A percentile compares a stretch with the other conserved stretches of the same genome.
Conservation (phyloP, 2,329 filamentous ascomycete species). For the Xylaria sp. region DNA sequence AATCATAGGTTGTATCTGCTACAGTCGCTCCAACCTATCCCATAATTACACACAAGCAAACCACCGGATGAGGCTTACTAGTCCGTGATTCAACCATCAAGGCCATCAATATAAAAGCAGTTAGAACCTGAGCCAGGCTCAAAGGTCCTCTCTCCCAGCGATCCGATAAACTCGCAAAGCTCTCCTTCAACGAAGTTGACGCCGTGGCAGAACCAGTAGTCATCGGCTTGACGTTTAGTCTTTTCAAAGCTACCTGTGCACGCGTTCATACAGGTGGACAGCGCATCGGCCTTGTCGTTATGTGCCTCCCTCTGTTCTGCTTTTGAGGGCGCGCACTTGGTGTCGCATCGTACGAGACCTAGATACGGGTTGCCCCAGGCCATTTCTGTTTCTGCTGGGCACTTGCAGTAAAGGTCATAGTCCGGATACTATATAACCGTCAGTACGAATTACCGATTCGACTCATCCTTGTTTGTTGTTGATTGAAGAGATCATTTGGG, state of each 20-base stretch:
- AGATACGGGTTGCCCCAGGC: slow-evolving; percentile 43
- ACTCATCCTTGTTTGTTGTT: not conserved
- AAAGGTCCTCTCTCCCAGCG: slow-evolving; percentile 38
- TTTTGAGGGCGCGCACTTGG: slow-evolving; percentile 39
- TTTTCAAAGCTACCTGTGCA: slow-evolving; percentile 45
- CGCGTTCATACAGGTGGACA: slow-evolving; percentile 40
- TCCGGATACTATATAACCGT: slow-evolving; percentile 40
- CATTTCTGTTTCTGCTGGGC: slow-evolving; percentile 36
- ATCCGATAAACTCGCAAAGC: slow-evolving; percentile 44
- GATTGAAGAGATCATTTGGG: not conserved
- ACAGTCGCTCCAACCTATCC: too few species aligned
- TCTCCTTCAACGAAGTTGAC: slow-evolving; percentile 44
- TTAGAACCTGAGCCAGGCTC: slow-evolving; percentile 34
- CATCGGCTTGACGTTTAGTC: slow-evolving; percentile 31
- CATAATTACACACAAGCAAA: too few species aligned
- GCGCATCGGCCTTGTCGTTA: slow-evolving; percentile 36
- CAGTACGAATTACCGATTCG: slow-evolving; percentile 15
- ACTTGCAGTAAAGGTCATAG: slow-evolving; percentile 44
- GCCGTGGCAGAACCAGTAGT: slow-evolving; percentile 46
- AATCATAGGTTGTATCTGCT: not conserved
- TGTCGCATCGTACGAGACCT: slow-evolving; percentile 43
- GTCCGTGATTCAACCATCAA: slow-evolving; percentile 10
- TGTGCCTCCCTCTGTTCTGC: slow-evolving; percentile 36
- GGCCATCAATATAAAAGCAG: slow-evolving; percentile 34
- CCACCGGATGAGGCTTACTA: too few species aligned